phyloP scores from a whole-genome alignment of 768 basidiomycete species.

The Cystobasidiopsis lactophilus region DNA sequence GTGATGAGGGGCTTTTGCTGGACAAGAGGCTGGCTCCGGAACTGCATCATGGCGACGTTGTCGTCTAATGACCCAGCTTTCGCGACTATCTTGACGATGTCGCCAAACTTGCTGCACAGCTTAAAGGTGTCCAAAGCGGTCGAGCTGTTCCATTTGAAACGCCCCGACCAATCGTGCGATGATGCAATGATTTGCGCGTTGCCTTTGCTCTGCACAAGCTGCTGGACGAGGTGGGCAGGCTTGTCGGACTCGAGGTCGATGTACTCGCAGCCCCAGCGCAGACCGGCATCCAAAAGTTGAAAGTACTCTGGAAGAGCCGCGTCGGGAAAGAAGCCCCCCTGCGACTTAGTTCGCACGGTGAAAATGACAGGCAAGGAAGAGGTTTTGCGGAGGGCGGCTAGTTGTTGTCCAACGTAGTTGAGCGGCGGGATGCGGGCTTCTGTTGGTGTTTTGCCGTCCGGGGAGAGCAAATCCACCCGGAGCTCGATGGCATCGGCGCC shows the following conservation, averaged over 20 bases:
- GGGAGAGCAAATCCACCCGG: conserved; percentile 68
- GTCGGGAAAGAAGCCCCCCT: conserved; percentile 84
- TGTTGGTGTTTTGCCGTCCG: conserved; percentile 27
- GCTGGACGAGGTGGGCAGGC: conserved; percentile 39
- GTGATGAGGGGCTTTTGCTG: conserved; percentile 65
- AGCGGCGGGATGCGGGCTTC: conserved; percentile 40
- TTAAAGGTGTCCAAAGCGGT: conserved; percentile 47
- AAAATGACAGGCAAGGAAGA: conserved; percentile 73
- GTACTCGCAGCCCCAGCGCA: conserved; percentile 73
- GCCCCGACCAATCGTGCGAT: conserved; percentile 84
- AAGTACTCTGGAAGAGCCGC: conserved; percentile 45
- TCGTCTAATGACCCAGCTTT: conserved; percentile 53
- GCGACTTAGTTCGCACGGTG: conserved; percentile 65
- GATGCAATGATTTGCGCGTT: conserved; percentile 65
- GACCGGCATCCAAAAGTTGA: conserved; percentile 50
- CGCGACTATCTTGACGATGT: conserved; percentile 80
- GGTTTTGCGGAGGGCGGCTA: conserved; percentile 50
- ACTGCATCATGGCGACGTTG: conserved; percentile 56
- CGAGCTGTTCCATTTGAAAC: conserved; percentile 53
- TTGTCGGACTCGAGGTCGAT: conserved; percentile 72
- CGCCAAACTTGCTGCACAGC: conserved; percentile 44
- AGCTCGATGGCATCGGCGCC: conserved; percentile 85
- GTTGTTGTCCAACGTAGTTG: conserved; percentile 55
- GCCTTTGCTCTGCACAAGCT: conserved; percentile 42
- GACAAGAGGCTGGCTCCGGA: conserved; percentile 34